Evolutionary conservation across 2,329 filamentous ascomycete genomes (phyloP).

Genomic region (Lasiodiplodia gonubiensis): DNA sequence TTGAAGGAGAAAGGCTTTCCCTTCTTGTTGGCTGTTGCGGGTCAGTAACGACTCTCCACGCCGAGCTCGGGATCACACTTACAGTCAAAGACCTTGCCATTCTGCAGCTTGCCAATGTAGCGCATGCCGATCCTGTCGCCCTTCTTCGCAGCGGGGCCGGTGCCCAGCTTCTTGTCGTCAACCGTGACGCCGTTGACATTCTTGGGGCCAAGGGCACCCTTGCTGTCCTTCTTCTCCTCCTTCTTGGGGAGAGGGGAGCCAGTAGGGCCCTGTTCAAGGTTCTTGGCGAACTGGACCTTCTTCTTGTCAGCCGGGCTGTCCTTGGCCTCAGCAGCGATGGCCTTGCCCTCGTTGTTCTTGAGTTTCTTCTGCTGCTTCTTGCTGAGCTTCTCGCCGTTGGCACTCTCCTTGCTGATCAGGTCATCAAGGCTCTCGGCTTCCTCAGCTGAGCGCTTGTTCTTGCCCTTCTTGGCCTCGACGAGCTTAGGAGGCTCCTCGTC

Average conservation of each 20-base stretch:
- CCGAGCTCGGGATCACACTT: slow-evolving; percentile 50
- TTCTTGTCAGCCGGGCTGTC: slow-evolving; percentile 70
- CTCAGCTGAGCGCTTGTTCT: slow-evolving; percentile 92
- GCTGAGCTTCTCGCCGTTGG: slow-evolving; percentile 76
- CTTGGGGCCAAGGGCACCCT: slow-evolving; percentile 71
- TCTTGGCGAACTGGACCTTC: slow-evolving; percentile 99
- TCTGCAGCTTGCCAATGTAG: slow-evolving; percentile 93
- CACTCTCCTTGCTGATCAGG: slow-evolving; percentile 72
- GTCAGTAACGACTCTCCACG: slow-evolving; percentile 33
- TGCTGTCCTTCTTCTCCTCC: slow-evolving; percentile 43
- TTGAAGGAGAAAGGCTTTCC: slow-evolving; percentile 97
- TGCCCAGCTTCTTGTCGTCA: slow-evolving; percentile 93
- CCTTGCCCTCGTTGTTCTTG: slow-evolving; percentile 97
- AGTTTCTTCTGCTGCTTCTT: slow-evolving; percentile 99
- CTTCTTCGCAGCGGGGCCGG: slow-evolving; percentile 83
- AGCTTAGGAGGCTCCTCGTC: slow-evolving; percentile 70
- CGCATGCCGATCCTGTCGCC: slow-evolving; percentile 91
- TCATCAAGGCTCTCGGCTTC: slow-evolving; percentile 72
- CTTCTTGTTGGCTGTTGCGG: slow-evolving; percentile 87
- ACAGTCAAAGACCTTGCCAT: slow-evolving; percentile 96
- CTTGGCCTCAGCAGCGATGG: slow-evolving; percentile 59
- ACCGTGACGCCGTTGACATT: slow-evolving; percentile 86
- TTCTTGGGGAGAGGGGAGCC: slow-evolving; percentile 54
- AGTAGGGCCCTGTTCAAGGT: slow-evolving; percentile 95
- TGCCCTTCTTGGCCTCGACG: slow-evolving; percentile 67